Base-by-base conservation (phyloP, 163 green algal genomes). In the Prototheca wickerhamii region DNA sequence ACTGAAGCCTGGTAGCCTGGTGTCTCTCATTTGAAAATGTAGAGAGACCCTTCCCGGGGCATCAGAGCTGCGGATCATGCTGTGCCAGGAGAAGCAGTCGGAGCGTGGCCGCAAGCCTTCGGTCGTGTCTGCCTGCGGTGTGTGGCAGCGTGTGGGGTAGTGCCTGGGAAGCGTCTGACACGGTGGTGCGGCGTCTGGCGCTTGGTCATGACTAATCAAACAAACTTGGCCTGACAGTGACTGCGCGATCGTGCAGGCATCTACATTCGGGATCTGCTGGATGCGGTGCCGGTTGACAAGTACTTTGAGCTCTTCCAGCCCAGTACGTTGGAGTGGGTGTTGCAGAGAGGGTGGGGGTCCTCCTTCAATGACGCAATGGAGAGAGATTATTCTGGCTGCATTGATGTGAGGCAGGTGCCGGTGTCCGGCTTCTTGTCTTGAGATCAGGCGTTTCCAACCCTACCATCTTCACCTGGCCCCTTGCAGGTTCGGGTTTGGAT, bases 251-350 rank as follows among this genome's bases (percentile, higher is more conserved):
- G n/a, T 54, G 46, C 18, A 44, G 55, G 89, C 55, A 95, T 96
- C 57, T 95, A 89, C 69, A 82, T 96, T 32, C 75, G 81, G 12
- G 89, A 96, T 69, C 93, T 96, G 53, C 65, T 96, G 25, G 84
- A 95, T 20, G 87, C 87, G 23, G 89, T 91, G 26, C 89, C 89
- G 23, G 91, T 96, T 54, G 88, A 95, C 77, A 95, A 96, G 71
- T 94, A 92, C 77, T 96, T 96, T 82, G 88, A 96, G 80, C 76
- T 96, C 55, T 96, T 93, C 78, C 94, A 95, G 77, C 88, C 89
- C 20, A 59, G 85, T 74, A 52, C 65, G 64, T 44, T 10, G 37
- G 10, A 15, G 10, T 10, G 15, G 37, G 10, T 21, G 37, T 44
- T 10, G 0, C 37, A 21, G 37, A 15, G 10, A n/a, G n/a, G n/a